Base-by-base conservation (phyloP, 495 filamentous ascomycete species). In the Hypoxylon lienhwacheense region DNA sequence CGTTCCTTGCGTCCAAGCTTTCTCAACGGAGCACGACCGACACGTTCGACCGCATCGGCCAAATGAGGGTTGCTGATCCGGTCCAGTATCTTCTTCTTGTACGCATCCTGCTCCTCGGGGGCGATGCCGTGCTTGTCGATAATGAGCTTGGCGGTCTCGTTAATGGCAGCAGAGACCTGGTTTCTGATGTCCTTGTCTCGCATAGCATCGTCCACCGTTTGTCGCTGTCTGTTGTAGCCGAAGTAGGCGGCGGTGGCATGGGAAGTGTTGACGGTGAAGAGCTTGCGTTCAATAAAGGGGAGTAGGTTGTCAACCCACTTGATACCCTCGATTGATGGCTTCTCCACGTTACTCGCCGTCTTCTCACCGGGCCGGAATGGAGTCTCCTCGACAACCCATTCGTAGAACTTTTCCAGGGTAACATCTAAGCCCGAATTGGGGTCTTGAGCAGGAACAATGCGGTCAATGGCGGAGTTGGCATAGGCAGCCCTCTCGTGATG, bases 201-300 rank as follows among this genome's bases (percentile, higher is more conserved):
- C 76, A 47, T 68, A 8, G 89, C 85, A 49, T 97, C 92, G 61
- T 92, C 88, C 53, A 98, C 90, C 24, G 84, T 91, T 64, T 79
- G 76, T 78, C 93, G 95, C 47, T 86, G 82, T 26, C 82, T 81
- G 66, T 87, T 74, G 77, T 93, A 84, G 33, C 93, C 93, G 70
- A 90, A 91, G 81, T 97, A 98, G 43, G 93, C 93, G 17, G 92
- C 90, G n/a, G 91, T 91, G 37, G 95, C 93, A 67, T 98, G 93
- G 36, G 90, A 86, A 17, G 93, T 97, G 82, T 98, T 98, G 79
- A 98, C 93, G 12, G 93, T 98, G 80, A 89, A 98, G 53, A 98
- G 85, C 78, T 98, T 98, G 72, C 93, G 91, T 82, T 98, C 91
- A 65, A 97, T 97, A 78, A 90, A 98, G 43, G 93, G 93, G 66